phyloP scores from a whole-genome alignment of 2,329 filamentous ascomycete genomes.

The Emericellopsis atlantica region DNA sequence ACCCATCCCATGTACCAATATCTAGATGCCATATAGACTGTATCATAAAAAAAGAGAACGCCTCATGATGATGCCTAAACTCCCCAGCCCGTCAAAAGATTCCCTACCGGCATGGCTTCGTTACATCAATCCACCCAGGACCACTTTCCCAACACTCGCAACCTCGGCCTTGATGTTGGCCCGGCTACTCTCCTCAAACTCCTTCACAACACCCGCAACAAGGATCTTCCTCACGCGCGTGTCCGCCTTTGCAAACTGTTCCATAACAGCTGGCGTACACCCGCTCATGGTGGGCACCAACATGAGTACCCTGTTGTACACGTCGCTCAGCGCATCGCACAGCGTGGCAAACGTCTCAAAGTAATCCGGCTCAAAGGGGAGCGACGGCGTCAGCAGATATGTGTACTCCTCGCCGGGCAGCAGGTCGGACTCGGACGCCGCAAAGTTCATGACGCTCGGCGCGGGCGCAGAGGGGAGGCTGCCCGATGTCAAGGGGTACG shows the following conservation, averaged over 20 bases:
- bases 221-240: slow-evolving; percentile 78
- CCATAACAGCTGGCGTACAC: slow-evolving; percentile 58
- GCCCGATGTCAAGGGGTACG: slow-evolving; percentile 3
- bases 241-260: slow-evolving; percentile 85
- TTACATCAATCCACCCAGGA: slow-evolving; percentile 73
- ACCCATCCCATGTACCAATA: too few species aligned
- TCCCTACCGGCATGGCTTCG: not conserved
- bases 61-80: not conserved
- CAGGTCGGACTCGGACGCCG: slow-evolving; percentile 50
- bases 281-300: slow-evolving; percentile 65
- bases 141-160: slow-evolving; percentile 74
- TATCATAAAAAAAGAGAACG: not conserved
- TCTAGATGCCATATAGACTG: too few species aligned
- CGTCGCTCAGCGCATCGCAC: slow-evolving; percentile 90
- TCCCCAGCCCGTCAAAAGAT: not conserved
- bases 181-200: slow-evolving; percentile 83
- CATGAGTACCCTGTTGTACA: slow-evolving; percentile 66
- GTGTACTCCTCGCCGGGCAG: slow-evolving; percentile 78
- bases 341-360: slow-evolving; percentile 93
- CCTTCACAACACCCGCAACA: slow-evolving; percentile 72
- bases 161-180: slow-evolving; percentile 68
- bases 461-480: slow-evolving; percentile 5
- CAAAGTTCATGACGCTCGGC: slow-evolving; percentile 40
- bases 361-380: slow-evolving; percentile 95
- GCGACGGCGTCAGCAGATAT: slow-evolving; percentile 75